Percentiles rank a stretch among this genome's conserved stretches.
Conservation (phyloP, 169 alveolate species). For the Cryptosporidium sp. region DNA sequence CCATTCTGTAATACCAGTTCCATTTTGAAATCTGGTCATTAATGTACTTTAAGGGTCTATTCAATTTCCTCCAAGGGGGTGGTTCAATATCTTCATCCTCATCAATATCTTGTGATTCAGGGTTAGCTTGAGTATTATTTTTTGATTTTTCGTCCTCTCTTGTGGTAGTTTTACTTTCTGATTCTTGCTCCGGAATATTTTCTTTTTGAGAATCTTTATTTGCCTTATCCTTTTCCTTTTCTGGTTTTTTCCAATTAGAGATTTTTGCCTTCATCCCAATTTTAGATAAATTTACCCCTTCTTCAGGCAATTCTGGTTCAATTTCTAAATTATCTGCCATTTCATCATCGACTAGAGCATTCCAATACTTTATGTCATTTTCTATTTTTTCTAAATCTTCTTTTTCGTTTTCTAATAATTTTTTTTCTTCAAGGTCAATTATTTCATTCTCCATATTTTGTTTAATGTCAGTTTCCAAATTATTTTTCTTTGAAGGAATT, state of each 20-base stretch:
- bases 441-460: conserved; percentile 40
- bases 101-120: conserved; percentile 46
- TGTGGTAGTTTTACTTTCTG: not conserved
- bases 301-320: conserved; percentile 51
- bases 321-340: conserved; percentile 22
- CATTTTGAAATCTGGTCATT: conserved; percentile 84
- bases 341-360: conserved; percentile 44
- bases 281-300: conserved; percentile 75
- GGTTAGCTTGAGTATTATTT: not conserved
- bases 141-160: conserved; percentile 32
- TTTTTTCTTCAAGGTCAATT: conserved; percentile 3
- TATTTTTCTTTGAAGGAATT: not conserved
- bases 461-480: not conserved
- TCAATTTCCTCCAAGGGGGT: conserved; percentile 82
- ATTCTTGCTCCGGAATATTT: not conserved
- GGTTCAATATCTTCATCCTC: conserved; percentile 73
- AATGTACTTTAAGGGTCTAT: conserved; percentile 80
- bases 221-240: conserved; percentile 17
- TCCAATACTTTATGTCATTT: conserved; percentile 39
- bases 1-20: conserved; percentile 89
- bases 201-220: conserved; percentile 30
- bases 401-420: not conserved
- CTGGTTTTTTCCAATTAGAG: conserved; percentile 26
- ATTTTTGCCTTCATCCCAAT: conserved; percentile 70
- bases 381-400: conserved; percentile 13